These are phyloP conservation scores for Dicorynia guianensis DNA, from an alignment of 306 rosid species.

Conservation along the genomic window DNA sequence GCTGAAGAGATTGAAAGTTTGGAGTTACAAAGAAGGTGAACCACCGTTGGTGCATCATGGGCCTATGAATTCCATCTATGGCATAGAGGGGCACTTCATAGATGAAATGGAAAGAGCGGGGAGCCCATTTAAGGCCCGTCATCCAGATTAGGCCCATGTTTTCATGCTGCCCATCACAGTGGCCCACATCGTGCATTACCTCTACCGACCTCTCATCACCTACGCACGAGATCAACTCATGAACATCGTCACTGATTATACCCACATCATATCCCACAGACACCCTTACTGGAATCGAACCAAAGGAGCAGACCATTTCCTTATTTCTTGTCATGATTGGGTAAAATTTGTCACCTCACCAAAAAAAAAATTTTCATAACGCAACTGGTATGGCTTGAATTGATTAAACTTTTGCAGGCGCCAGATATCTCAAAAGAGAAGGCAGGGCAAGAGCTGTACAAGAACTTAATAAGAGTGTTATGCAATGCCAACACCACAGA, in stretches of 20 bases:
- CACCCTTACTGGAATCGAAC: slow-evolving; percentile 75
- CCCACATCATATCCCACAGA: slow-evolving; percentile 47
- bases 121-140: slow-evolving; percentile 59
- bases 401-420: slow-evolving; percentile 47
- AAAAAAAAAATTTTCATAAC: too few relatives aligned
- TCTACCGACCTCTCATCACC: slow-evolving; percentile 56
- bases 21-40: slow-evolving; percentile 85
- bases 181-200: slow-evolving; percentile 45
- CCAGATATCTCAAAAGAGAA: slow-evolving; percentile 61
- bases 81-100: slow-evolving; percentile 76
- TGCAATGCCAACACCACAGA: slow-evolving; percentile 79
- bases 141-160: slow-evolving; percentile 71
- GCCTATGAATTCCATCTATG: slow-evolving; percentile 64
- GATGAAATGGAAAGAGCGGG: slow-evolving; percentile 53
- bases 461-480: slow-evolving; percentile 60
- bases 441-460: slow-evolving; percentile 47
- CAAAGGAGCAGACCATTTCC: slow-evolving; percentile 75
- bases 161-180: slow-evolving; percentile 72
- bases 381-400: neutral
- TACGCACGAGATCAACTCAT: slow-evolving; percentile 53
- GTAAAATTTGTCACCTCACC: slow-evolving; percentile 40
- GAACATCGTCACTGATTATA: slow-evolving; percentile 57
- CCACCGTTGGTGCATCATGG: slow-evolving; percentile 66
- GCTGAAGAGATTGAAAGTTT: slow-evolving; percentile 74
- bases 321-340: slow-evolving; percentile 87